phyloP scores from a whole-genome alignment of 805 yeast genomes.

The Metschnikowia kofuensis region DNA sequence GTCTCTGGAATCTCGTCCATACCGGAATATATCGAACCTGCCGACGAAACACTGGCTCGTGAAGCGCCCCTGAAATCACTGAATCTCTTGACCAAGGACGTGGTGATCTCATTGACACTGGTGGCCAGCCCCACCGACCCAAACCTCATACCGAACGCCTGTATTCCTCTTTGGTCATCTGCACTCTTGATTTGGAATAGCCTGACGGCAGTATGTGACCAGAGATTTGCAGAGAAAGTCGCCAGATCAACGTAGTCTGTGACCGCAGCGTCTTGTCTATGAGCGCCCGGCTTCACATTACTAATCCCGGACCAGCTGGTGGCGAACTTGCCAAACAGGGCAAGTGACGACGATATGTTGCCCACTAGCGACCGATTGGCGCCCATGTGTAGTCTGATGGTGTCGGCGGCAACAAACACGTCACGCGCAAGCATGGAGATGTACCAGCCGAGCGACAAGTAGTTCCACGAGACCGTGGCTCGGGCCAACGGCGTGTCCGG shows the following conservation, averaged over 20 bases:
- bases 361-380: slow-evolving; percentile 35
- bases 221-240: slow-evolving; percentile 42
- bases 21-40: slow-evolving; percentile 20
- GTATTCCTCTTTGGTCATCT: slow-evolving; percentile 21
- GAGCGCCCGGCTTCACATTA: slow-evolving; percentile 6
- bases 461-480: slow-evolving; percentile 61
- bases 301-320: slow-evolving; percentile 35
- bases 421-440: slow-evolving; percentile 60
- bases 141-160: slow-evolving; percentile 15
- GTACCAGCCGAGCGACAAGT: slow-evolving; percentile 72
- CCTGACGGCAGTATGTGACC: slow-evolving; percentile 49
- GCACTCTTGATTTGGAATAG: slow-evolving; percentile 44
- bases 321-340: slow-evolving; percentile 38
- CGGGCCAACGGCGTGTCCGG: slow-evolving; percentile 41
- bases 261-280: slow-evolving; percentile 7
- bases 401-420: slow-evolving; percentile 36
- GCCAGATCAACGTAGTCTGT: slow-evolving; percentile 27
- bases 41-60: slow-evolving; percentile 27
- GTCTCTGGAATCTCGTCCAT: slow-evolving; percentile 30
- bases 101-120: slow-evolving; percentile 41
- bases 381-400: slow-evolving; percentile 13
- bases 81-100: slow-evolving; percentile 45
- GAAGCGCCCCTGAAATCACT: slow-evolving; percentile 39
- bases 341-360: slow-evolving; percentile 34
- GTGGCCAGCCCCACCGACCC: slow-evolving; percentile 10